Evolutionary conservation across 1,284 basidiomycete species (phyloP).

Genomic region (Ceratobasidium sp.): DNA sequence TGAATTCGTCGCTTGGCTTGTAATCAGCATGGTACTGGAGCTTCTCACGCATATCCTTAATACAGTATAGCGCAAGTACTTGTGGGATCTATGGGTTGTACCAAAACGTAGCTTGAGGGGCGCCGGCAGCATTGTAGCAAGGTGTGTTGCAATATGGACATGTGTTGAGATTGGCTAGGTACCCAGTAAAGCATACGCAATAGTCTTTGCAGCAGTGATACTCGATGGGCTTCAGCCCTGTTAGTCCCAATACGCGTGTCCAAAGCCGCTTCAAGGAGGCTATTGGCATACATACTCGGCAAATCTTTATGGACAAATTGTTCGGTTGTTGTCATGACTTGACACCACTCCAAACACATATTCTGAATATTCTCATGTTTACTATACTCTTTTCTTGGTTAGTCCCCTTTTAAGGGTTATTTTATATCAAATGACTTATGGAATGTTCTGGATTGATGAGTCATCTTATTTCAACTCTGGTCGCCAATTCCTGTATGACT

Average conservation of each 20-base stretch:
- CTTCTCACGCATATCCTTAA: not conserved
- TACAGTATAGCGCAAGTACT: constrained; percentile 27
- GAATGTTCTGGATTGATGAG: no score
- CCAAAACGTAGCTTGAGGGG: constrained; percentile 6
- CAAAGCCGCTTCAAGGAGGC: not conserved
- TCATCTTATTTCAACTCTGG: no score
- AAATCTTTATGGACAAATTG: no score
- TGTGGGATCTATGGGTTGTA: constrained; percentile 42
- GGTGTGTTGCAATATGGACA: constrained; percentile 44
- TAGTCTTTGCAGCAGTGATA: constrained; percentile 46
- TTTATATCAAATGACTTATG: no score
- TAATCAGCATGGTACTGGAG: constrained; percentile 35
- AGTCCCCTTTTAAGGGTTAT: no score
- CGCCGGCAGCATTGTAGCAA: constrained; percentile 12
- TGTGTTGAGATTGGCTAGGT: not conserved
- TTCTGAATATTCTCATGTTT: no score
- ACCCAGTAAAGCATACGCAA: constrained; percentile 41
- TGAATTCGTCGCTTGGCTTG: not conserved
- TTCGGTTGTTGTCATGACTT: no score
- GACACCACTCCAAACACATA: no score
- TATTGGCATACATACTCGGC: no score
- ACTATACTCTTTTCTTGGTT: no score
- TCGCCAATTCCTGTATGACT: no score
- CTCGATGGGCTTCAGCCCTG: not conserved
- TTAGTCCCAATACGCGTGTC: not conserved